Base-by-base conservation (phyloP, 495 filamentous ascomycete species). In the Aspergillus incahuasiensis region DNA sequence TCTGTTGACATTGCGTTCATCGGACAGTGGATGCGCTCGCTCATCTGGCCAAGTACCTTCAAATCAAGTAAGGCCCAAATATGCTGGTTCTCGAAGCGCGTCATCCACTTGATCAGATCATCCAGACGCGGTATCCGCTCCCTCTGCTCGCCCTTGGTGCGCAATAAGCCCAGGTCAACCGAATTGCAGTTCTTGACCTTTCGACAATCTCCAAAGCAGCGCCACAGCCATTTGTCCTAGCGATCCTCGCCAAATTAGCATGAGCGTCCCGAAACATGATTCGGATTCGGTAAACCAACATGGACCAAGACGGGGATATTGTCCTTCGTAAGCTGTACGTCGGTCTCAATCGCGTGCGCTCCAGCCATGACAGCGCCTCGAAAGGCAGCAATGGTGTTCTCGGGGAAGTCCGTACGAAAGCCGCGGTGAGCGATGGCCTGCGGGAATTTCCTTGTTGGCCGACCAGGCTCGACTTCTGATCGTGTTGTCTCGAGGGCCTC, bases 31-130 rank as follows among this genome's bases (percentile, higher is more conserved):
- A n/a, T n/a, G n/a, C n/a, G n/a, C n/a, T n/a, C n/a, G n/a, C n/a
- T n/a, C n/a, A n/a, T n/a, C n/a, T n/a, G n/a, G n/a, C n/a, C n/a
- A n/a, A n/a, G 12, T 70, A 90, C 85, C 71, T 97, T 97, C 63
- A 97, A 89, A 66, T 97, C 92, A 0, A 97, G 75, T 41, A 97
- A 68, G 3, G 92, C 48, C 92, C 92, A 96, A 5, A 91, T 72
- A 39, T 86, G 63, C 59, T 88, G 82, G 9, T 74, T 50, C 1
- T 71, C 80, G 0, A 85, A 84, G 28, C 79, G 64, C 15, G 80
- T 77, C 32, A 97, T 66, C 54, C 85, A 92, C 41, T 81, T 74
- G 2, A 97, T 74, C 39, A 97, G 71, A 58, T 97, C 92, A n/a
- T 65, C 49, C 16, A 97, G 71, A 1, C 87, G 76, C 1, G 90